Evolutionary conservation across 768 basidiomycete species (phyloP), one percentile per base, ranked within the genome.

Genomic region (Psilocybe tampanensis): DNA sequence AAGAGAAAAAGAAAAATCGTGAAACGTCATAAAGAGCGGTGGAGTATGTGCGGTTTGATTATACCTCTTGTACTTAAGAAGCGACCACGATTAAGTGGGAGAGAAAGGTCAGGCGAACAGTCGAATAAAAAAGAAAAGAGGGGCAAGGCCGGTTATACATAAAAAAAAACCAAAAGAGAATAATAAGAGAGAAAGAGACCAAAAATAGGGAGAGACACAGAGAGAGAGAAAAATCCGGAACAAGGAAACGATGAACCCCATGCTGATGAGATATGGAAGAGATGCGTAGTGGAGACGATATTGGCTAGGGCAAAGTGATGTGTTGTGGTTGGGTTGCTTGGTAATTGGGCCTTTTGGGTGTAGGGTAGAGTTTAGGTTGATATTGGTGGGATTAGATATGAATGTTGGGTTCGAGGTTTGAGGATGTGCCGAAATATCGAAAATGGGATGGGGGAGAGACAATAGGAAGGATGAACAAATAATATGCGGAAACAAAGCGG

Each of bases 141-240:
- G 45, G 65, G 60, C 59, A 63, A 58, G 63, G 59, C 57, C 61
- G 59, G 55, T 65, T 64, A 61, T 68, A 66, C 65, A 66, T 58
- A 58, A 60, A 34, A 61, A 47, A 23, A 47, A 48, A 39, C 36
- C 54, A 52, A 58, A 44, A 29, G 49, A 55, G 53, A 51, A 49
- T 50, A 47, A 50, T 34, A 56, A 43, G 36, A 47, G 36, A 23
- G 19, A 32, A 39, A 45, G 34, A 29, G 26, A 51, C 39, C 33
- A 17, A 24, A 44, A 41, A 44, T 50, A 59, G 47, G 32, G 32
- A 39, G 33, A 54, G 18, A 26, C n/a, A 47, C 19, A 17, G 12
- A 24, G 23, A 22, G 33, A 47, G 23, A 53, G 17, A 42, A 45
- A 45, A 29, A 45, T 41, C 48, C 15, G 54, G 47, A 22, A n/a